These are phyloP conservation scores for Letharia lupina DNA, from an alignment of 495 filamentous ascomycete genomes.

Conservation along the genomic window DNA sequence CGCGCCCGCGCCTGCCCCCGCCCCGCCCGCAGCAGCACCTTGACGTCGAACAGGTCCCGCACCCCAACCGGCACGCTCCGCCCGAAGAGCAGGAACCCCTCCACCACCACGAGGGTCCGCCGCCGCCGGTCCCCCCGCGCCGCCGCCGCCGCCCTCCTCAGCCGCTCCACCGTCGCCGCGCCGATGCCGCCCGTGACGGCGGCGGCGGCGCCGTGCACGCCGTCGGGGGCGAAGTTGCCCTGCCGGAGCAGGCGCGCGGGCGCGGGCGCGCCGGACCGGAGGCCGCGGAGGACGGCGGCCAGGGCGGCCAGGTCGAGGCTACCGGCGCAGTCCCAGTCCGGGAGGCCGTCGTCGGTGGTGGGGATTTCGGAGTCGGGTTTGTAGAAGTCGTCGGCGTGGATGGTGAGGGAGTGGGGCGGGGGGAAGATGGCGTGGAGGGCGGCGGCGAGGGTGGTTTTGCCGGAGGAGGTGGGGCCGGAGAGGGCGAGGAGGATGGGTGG, in stretches of 20 bases:
- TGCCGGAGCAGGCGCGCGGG: conserved; percentile 29
- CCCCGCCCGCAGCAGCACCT: conserved; percentile 62
- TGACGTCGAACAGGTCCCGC: conserved; percentile 54
- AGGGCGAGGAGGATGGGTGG: conserved; percentile 56
- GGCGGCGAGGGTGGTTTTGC: conserved; percentile 72
- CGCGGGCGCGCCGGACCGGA: conserved; percentile 52
- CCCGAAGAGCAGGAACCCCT: conserved; percentile 78
- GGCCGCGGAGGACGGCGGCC: conserved; percentile 69
- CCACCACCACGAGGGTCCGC: conserved; percentile 45
- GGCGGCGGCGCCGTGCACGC: not conserved
- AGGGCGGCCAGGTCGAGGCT: conserved; percentile 63
- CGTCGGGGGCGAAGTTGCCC: conserved; percentile 56
- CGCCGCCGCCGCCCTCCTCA: conserved; percentile 26
- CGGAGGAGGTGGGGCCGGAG: conserved; percentile 66
- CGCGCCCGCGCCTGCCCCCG: conserved; percentile 53
- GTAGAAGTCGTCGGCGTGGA: conserved; percentile 95
- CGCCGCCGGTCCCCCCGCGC: conserved; percentile 6
- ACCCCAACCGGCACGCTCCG: conserved; percentile 17
- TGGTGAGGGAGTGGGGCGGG: conserved; percentile 22
- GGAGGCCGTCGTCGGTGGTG: conserved; percentile 27
- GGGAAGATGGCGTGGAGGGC: conserved; percentile 66
- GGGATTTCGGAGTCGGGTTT: conserved; percentile 66
- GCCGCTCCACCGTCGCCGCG: conserved; percentile 25
- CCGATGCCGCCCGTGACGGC: not conserved
- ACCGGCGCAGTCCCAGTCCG: conserved; percentile 81